These are phyloP conservation scores for Prunus kanzakura DNA, from an alignment of 306 rosid species.

Conservation along the genomic window DNA sequence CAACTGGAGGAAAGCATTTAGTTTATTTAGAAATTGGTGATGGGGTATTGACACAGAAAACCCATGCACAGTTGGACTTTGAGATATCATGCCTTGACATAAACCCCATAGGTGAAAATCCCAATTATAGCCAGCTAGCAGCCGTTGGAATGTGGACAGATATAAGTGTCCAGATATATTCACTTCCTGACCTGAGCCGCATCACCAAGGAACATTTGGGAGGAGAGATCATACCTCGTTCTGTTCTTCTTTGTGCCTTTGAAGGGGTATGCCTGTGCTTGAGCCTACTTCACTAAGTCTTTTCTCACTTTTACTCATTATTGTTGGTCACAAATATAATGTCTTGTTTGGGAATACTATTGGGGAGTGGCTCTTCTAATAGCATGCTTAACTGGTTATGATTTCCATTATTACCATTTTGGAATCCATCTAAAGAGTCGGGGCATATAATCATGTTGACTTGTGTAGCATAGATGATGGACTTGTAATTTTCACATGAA, in stretches of 20 bases:
- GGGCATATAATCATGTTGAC: neutral
- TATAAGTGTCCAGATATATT: constrained; percentile 81
- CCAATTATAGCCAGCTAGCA: constrained; percentile 77
- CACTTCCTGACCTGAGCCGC: constrained; percentile 86
- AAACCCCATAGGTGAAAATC: constrained; percentile 87
- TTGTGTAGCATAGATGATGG: neutral
- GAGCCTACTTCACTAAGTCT: constrained; percentile 7
- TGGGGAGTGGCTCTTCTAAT: neutral
- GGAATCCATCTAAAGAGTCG: neutral
- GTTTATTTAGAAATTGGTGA: constrained; percentile 89
- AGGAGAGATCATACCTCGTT: constrained; percentile 98
- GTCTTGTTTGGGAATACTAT: neutral
- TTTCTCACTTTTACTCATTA: neutral
- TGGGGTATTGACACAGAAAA: constrained; percentile 57
- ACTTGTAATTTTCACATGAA: neutral
- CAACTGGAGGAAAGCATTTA: constrained; percentile 91
- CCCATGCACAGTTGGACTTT: constrained; percentile 72
- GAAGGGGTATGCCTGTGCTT: constrained; percentile 77
- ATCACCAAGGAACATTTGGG: constrained; percentile 88
- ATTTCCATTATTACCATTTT: neutral
- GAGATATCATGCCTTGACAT: constrained; percentile 97
- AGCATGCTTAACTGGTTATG: neutral
- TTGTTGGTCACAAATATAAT: neutral
- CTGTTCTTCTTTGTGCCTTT: constrained; percentile 96
- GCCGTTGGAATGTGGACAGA: constrained; percentile 99